phyloP scores from a whole-genome alignment of 2,329 filamentous ascomycete species.

The Penicillium janthinellum region DNA sequence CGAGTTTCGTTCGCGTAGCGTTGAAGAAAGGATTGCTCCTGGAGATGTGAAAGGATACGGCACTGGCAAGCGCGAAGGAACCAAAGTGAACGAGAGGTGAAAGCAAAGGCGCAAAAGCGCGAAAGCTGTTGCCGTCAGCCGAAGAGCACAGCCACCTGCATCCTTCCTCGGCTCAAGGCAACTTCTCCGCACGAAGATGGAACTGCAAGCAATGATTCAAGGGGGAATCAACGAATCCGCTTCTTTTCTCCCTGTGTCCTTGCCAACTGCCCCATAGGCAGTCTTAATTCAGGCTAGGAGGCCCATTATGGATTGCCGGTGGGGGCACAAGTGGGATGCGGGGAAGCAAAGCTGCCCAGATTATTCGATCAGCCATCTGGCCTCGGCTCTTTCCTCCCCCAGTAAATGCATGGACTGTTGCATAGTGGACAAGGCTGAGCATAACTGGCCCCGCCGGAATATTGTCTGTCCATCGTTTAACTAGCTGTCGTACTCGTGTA shows the following conservation, averaged over 20 bases:
- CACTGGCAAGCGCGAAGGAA: background rate
- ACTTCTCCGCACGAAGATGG: conserved; percentile 5
- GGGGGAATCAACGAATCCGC: conserved; percentile 5
- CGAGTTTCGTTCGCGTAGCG: too few species aligned
- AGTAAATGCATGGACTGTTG: background rate
- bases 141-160: background rate
- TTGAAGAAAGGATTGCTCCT: background rate
- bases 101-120: background rate
- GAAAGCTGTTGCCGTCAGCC: conserved; percentile 2
- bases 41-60: background rate
- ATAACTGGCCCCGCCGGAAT: conserved; percentile 1
- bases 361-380: background rate
- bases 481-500: conserved; percentile 9
- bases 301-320: background rate
- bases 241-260: background rate
- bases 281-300: background rate
- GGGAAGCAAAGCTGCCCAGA: background rate
- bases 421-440: background rate
- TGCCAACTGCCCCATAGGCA: background rate
- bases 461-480: background rate
- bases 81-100: background rate
- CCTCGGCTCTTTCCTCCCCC: conserved; percentile 5
- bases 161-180: conserved; percentile 2
- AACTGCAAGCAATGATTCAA: background rate
- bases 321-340: conserved; percentile 1